These are phyloP conservation scores for Penicillium atrosanguineum DNA, from an alignment of 495 filamentous ascomycete genomes.

Conservation along the genomic window DNA sequence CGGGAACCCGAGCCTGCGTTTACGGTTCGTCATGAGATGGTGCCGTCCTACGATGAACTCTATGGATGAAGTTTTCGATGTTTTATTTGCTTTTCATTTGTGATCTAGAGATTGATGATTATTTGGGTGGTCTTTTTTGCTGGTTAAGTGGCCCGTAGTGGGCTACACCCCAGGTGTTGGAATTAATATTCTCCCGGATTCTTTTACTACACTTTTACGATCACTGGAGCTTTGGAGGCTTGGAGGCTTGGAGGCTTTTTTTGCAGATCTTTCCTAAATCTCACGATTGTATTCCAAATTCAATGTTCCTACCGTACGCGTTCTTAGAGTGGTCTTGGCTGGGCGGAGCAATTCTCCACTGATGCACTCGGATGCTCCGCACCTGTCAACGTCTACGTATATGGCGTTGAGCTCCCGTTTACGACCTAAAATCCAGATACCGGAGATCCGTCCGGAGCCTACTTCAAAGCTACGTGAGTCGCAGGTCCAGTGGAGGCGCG, in stretches of 20 bases:
- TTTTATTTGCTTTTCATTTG: constrained; percentile 9
- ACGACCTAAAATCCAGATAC: background rate
- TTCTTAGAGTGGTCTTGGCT: no score
- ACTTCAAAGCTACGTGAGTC: background rate
- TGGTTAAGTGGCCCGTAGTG: background rate
- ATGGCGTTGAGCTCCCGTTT: background rate
- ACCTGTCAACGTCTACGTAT: background rate
- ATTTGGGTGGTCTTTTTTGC: background rate
- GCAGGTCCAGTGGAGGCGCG: constrained; percentile 1
- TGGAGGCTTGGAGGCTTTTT: background rate
- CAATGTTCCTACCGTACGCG: background rate
- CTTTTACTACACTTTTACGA: background rate
- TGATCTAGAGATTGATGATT: constrained; percentile 1
- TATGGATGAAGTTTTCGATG: constrained; percentile 31
- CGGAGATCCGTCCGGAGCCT: background rate
- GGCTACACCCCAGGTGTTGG: background rate
- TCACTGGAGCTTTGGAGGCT: no score
- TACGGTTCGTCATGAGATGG: constrained; percentile 29
- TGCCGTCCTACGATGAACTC: constrained; percentile 46
- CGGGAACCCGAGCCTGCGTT: constrained; percentile 19
- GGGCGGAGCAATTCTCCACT: background rate
- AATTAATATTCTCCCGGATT: background rate
- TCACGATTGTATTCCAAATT: background rate
- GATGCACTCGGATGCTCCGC: background rate
- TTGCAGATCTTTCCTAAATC: background rate